Base-by-base conservation (phyloP, 176 grass and related monocot species). In the Chrysopogon serrulatus region DNA sequence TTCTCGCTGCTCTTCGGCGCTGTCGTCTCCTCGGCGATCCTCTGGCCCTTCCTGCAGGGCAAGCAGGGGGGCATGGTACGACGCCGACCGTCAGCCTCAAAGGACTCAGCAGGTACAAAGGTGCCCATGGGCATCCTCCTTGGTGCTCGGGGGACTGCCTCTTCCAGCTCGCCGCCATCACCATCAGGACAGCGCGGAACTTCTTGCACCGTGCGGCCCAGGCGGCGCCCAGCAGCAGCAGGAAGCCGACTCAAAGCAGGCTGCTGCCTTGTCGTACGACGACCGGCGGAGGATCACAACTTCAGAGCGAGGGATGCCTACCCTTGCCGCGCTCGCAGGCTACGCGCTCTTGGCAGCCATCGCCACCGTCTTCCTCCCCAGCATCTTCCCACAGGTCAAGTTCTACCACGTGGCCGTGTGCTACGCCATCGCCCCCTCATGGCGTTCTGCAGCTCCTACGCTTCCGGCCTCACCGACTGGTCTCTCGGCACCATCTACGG, bases 81-180 rank as follows among this genome's bases (percentile, higher is more conserved):
- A 86, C 63, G 78, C 88, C 12, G 66, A 80, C 41, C 61, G 0
- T 71, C 69, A 93, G 79, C 53, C 68, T 88, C 14, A 87, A 41
- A 71, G 91, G 91, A 2, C 47, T 93, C 68, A 86, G 81, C 40
- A 88, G 91, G 0, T 90, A 90, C 84, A n/a, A 93, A 82, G 91
- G 81, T 84, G 18, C 71, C 85, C 71, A 87, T 84, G 77, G 85
- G 81, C 64, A 75, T 93, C n/a, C n/a, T n/a, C 91, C 2, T 39
- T 90, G 53, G 83, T 88, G 73, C 85, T 90, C 13, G n/a, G 91
- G 88, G 62, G 91, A 93, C 37, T 81, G 81, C 42, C 31, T 88
- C 28, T 90, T 75, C 78, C 88, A 86, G 19, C 66, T 88, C 17
- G 8, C 79, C 8, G 30, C 57, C 3, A 41, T 93, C 79, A 68